Evolutionary conservation across 2,329 filamentous ascomycete genomes (phyloP).

Genomic region (Epicoccum sorghinum): DNA sequence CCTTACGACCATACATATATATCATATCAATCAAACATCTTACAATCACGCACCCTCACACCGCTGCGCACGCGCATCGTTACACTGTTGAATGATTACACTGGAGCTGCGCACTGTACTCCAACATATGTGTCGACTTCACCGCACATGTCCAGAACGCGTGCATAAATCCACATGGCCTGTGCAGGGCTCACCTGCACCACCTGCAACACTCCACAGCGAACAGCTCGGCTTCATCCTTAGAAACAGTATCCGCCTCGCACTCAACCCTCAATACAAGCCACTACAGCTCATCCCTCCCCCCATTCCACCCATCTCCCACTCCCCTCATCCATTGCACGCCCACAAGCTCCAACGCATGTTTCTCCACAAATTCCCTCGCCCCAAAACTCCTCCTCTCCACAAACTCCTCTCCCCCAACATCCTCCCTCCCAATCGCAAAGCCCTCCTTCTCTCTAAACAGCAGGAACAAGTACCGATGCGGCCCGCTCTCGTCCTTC

Average conservation of each 20-base stretch:
- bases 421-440: conserved; percentile 33
- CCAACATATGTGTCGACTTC: too few relatives aligned
- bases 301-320: conserved; percentile 41
- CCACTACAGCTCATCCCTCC: conserved; percentile 8
- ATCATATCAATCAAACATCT: not conserved
- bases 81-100: too few relatives aligned
- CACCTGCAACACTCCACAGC: too few relatives aligned
- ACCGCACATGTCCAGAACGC: too few relatives aligned
- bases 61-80: too few relatives aligned
- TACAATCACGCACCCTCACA: not conserved
- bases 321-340: conserved; percentile 48
- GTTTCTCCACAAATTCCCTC: conserved; percentile 29
- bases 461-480: conserved; percentile 43
- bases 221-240: too few relatives aligned
- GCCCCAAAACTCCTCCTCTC: conserved; percentile 39
- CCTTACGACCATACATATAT: conserved; percentile 9
- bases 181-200: too few relatives aligned
- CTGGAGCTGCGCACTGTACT: too few relatives aligned
- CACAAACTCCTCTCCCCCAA: conserved; percentile 46
- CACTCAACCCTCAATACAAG: too few relatives aligned
- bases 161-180: too few relatives aligned
- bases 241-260: too few relatives aligned
- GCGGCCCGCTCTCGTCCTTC: conserved; percentile 45
- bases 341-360: conserved; percentile 40
- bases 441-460: conserved; percentile 34